Evolutionary conservation across 306 rosid genomes (phyloP).

Genomic region (Lathyrus tuberosus): DNA sequence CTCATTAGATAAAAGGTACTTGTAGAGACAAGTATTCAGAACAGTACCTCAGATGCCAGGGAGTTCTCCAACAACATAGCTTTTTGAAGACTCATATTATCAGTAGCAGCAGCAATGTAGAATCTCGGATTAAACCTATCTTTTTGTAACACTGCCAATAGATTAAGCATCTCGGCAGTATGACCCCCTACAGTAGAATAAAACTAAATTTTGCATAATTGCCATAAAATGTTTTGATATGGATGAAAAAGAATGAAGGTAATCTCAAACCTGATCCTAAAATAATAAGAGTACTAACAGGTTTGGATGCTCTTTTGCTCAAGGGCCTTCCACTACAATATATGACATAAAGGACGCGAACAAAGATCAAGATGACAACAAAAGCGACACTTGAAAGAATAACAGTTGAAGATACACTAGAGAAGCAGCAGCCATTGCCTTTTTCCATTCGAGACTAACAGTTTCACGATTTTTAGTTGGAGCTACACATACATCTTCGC

Average conservation of each 20-base stretch:
- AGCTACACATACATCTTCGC: conserved; percentile 33
- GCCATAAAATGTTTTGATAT: conserved; percentile 15
- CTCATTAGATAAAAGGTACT: conserved; percentile 13
- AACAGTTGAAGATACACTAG: conserved; percentile 32
- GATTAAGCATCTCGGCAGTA: conserved; percentile 93
- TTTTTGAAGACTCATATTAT: conserved; percentile 89
- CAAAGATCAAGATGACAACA: conserved; percentile 40
- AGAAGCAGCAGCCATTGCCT: conserved; percentile 45
- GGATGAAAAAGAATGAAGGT: conserved; percentile 28
- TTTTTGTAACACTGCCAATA: conserved; percentile 65
- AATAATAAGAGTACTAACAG: conserved; percentile 52
- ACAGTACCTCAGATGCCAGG: conserved; percentile 49
- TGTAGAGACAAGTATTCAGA: conserved; percentile 25
- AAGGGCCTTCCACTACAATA: conserved; percentile 40
- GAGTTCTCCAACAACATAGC: conserved; percentile 67
- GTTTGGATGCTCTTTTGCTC: conserved; percentile 40
- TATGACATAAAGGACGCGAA: conserved; percentile 48
- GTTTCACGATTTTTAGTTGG: conserved; percentile 32
- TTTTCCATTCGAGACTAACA: conserved; percentile 42
- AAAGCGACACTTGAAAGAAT: conserved; percentile 36
- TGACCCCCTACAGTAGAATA: conserved; percentile 64
- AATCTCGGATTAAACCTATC: conserved; percentile 70
- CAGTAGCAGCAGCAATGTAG: conserved; percentile 87
- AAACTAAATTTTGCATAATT: conserved; percentile 12
- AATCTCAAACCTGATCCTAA: conserved; percentile 61